Conservation (phyloP, 2,329 filamentous ascomycete genomes). For the Dryadomyces quercivorus region DNA sequence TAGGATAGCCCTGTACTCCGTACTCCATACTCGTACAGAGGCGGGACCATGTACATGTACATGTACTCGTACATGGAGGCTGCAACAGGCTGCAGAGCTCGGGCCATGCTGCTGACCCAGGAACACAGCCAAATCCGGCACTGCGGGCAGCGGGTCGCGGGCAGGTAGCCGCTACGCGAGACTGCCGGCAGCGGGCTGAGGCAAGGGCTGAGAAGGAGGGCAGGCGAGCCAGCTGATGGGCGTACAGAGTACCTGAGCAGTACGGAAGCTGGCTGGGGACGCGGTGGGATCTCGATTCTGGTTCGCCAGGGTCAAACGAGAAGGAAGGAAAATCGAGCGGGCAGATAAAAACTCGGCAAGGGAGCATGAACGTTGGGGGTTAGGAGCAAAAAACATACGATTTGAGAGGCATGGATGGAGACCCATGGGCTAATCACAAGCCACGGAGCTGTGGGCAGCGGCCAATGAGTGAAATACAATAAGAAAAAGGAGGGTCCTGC, state of each 20-base stretch:
- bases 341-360: constrained; percentile 5
- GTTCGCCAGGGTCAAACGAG: constrained; percentile 2
- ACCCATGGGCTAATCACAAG: constrained; percentile 13
- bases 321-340: neutral
- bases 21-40: no score
- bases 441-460: neutral
- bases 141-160: neutral
- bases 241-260: constrained; percentile 1
- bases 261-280: neutral
- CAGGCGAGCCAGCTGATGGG: neutral
- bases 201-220: no score
- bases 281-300: constrained; percentile 16
- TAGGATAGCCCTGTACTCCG: neutral
- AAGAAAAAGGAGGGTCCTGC: neutral
- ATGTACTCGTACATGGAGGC: neutral
- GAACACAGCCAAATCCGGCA: constrained; percentile 5
- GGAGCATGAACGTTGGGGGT: neutral
- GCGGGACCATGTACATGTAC: no score
- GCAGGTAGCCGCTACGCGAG: constrained; percentile 1
- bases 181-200: neutral
- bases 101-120: neutral
- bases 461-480: neutral
- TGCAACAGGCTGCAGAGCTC: no score
- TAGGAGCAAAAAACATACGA: constrained; percentile 18
- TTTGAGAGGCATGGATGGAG: constrained; percentile 13